These are phyloP conservation scores for Boletus rufocinnamomeus DNA, from an alignment of 768 basidiomycete genomes.

Conservation along the genomic window DNA sequence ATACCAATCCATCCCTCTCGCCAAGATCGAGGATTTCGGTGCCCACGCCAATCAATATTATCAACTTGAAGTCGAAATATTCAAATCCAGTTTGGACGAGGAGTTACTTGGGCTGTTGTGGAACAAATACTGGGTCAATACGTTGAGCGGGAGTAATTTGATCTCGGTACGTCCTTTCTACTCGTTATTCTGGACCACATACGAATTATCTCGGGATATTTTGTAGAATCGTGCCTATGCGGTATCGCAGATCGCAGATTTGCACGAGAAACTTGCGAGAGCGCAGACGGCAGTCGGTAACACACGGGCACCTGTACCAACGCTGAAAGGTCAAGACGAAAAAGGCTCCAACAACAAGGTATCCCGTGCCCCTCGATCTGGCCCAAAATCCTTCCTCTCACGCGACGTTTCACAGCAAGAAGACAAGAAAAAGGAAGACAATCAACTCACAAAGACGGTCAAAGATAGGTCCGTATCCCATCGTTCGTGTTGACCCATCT, in stretches of 20 bases:
- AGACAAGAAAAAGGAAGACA: slow-evolving; percentile 87
- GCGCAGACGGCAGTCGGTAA: slow-evolving; percentile 58
- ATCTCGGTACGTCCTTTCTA: slow-evolving; percentile 65
- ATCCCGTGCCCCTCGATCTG: neutral
- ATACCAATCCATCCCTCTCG: slow-evolving; percentile 94
- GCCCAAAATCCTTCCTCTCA: neutral
- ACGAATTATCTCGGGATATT: neutral
- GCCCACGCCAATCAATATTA: slow-evolving; percentile 98
- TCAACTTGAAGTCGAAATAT: slow-evolving; percentile 90
- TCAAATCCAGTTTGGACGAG: slow-evolving; percentile 88
- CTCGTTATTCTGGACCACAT: neutral
- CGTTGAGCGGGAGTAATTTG: slow-evolving; percentile 88
- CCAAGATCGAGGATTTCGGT: slow-evolving; percentile 99
- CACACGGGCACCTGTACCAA: slow-evolving; percentile 60
- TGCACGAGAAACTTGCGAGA: slow-evolving; percentile 86
- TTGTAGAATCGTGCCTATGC: slow-evolving; percentile 67
- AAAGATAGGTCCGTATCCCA: slow-evolving; percentile 70
- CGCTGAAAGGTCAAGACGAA: slow-evolving; percentile 54
- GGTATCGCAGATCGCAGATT: slow-evolving; percentile 85
- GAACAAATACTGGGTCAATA: slow-evolving; percentile 99
- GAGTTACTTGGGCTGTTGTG: slow-evolving; percentile 88
- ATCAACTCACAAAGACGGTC: slow-evolving; percentile 83
- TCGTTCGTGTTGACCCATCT: neutral
- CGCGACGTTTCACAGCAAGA: slow-evolving; percentile 38
- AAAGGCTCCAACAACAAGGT: slow-evolving; percentile 45